A percentile compares a stretch with the other conserved stretches of the same genome.
Conservation (phyloP, 495 filamentous ascomycete genomes). For the Talaromyces borbonicus region DNA sequence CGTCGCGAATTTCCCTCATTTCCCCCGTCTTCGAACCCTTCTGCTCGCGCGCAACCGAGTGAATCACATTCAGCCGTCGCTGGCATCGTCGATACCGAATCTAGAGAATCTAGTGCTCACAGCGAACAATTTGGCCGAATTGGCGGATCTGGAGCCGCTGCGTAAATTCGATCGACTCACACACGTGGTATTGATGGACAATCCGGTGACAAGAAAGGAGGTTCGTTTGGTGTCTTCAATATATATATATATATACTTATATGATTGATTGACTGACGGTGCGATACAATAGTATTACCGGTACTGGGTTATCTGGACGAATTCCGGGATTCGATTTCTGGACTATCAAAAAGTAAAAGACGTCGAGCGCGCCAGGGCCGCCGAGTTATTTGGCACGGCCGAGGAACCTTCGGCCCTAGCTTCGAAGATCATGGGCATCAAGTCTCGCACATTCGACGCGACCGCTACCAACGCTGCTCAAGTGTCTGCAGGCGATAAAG, state of each 20-base stretch:
- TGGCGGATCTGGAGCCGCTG: slow-evolving; percentile 83
- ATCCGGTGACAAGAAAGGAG: slow-evolving; percentile 87
- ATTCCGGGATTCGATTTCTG: slow-evolving; percentile 76
- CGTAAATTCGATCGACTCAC: slow-evolving; percentile 57
- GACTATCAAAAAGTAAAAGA: slow-evolving; percentile 90
- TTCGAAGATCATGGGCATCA: slow-evolving; percentile 79
- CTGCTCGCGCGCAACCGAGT: slow-evolving; percentile 86
- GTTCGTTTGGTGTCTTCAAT: slow-evolving; percentile 36
- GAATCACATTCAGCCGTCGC: slow-evolving; percentile 60
- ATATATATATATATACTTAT: neutral
- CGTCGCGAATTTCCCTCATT: slow-evolving; percentile 89
- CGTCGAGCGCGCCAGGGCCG: slow-evolving; percentile 63
- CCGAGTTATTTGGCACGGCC: slow-evolving; percentile 69
- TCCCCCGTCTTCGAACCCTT: slow-evolving; percentile 74
- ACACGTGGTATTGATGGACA: slow-evolving; percentile 73
- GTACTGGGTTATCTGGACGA: slow-evolving; percentile 81
- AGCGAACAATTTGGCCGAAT: slow-evolving; percentile 62
- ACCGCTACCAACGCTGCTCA: slow-evolving; percentile 31
- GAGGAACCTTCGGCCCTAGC: slow-evolving; percentile 73
- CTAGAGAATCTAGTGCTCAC: slow-evolving; percentile 70
- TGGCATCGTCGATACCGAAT: slow-evolving; percentile 66
- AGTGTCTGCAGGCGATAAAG: slow-evolving; percentile 44
- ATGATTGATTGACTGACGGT: neutral
- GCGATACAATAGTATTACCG: slow-evolving; percentile 65
- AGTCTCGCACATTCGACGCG: slow-evolving; percentile 72